Evolutionary conservation across 441 rosid species (phyloP).

Genomic region (Pelargonium citronellum): DNA sequence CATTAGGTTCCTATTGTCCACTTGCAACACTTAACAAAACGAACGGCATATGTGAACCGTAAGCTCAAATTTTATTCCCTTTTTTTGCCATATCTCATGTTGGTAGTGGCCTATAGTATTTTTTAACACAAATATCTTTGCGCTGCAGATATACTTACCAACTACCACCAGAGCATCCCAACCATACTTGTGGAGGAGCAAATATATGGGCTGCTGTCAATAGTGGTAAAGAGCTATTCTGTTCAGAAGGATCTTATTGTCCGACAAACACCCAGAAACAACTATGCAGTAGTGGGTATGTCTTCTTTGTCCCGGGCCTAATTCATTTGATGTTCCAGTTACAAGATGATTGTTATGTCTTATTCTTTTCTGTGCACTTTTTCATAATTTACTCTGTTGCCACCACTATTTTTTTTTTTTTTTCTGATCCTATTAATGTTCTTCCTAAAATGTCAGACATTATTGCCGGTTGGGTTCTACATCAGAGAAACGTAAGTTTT

Average conservation of each 20-base stretch:
- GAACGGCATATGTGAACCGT: constrained; percentile 64
- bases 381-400: neutral
- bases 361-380: constrained; percentile 14
- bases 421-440: constrained; percentile 19
- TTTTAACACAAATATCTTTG: constrained; percentile 19
- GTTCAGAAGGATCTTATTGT: constrained; percentile 79
- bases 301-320: neutral
- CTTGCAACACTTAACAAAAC: constrained; percentile 49
- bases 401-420: neutral
- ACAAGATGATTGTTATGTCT: neutral
- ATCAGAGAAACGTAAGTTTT: constrained; percentile 56
- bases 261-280: constrained; percentile 52
- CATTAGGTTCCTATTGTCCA: constrained; percentile 60
- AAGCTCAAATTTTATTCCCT: constrained; percentile 27
- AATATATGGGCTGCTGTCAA: constrained; percentile 75
- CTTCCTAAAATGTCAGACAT: constrained; percentile 50
- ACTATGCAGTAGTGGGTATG: constrained; percentile 78
- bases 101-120: constrained; percentile 9
- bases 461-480: constrained; percentile 88
- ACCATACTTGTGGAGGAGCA: constrained; percentile 94
- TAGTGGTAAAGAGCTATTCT: constrained; percentile 63
- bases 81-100: constrained; percentile 6
- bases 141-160: constrained; percentile 72
- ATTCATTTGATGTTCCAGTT: neutral
- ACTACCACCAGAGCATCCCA: constrained; percentile 58